A percentile compares a stretch with the other conserved stretches of the same genome.
Conservation (phyloP, 345 rosid species). For the Limnanthes douglasii region DNA sequence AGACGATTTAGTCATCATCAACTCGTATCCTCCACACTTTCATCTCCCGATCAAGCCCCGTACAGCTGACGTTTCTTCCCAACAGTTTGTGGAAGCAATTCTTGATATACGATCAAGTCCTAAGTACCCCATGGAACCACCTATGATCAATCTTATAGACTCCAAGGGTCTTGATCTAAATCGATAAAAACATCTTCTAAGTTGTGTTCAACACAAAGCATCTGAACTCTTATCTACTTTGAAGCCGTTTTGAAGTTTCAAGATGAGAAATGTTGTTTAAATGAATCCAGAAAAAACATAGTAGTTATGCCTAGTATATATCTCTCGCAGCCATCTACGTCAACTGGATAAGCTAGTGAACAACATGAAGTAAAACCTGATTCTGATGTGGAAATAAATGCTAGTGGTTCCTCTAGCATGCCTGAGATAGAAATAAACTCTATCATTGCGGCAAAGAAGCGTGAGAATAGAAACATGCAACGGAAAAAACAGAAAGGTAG, state of each 20-base stretch:
- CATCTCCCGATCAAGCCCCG: constrained; percentile 63
- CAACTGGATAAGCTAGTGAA: constrained; percentile 16
- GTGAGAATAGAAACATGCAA: too few species aligned
- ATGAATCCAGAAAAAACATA: constrained; percentile 40
- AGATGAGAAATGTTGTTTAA: constrained; percentile 48
- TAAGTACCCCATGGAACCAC: constrained; percentile 72
- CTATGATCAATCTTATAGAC: constrained; percentile 42
- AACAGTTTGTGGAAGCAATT: constrained; percentile 89
- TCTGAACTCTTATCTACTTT: constrained; percentile 41
- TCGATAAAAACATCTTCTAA: constrained; percentile 46
- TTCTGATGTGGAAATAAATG: too few species aligned
- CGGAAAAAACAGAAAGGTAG: constrained; percentile 14
- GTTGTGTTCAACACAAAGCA: constrained; percentile 40
- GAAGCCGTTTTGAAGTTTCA: constrained; percentile 44
- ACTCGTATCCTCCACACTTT: constrained; percentile 53
- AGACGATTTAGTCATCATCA: constrained; percentile 45
- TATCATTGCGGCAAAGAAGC: too few species aligned
- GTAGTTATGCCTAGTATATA: constrained; percentile 61
- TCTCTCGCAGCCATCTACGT: constrained; percentile 26
- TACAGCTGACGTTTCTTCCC: constrained; percentile 82
- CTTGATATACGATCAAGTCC: constrained; percentile 39
- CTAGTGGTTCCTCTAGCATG: constrained; percentile 12
- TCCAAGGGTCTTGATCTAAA: constrained; percentile 76
- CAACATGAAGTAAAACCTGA: constrained; percentile 16
- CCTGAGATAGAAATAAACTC: constrained; percentile 13